Base-by-base conservation (phyloP, 2,329 filamentous ascomycete species). In the Sporothrix euskadiensis region DNA sequence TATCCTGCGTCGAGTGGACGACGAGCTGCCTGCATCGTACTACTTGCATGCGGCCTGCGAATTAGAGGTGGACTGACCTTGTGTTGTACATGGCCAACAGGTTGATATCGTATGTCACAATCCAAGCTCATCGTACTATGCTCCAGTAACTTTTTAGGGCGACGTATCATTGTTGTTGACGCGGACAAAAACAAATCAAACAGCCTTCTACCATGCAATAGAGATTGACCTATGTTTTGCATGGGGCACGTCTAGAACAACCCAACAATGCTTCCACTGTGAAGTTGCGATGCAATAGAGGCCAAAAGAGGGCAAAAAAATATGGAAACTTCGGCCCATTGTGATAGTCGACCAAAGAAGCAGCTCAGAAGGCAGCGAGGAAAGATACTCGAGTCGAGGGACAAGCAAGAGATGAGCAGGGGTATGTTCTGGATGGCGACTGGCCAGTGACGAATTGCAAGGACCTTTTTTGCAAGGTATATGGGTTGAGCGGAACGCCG, bases 341-440 rank as follows among this genome's bases (percentile, higher is more conserved):
- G 26, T 26, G 26, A 26, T 68, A 26, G 47, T 16, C 41, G 39
- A 54, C 44, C 65, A 54, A 69, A 56, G 66, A 41, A 9, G 32
- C 49, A 49, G 66, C 32, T 26, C 49, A 56, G 66, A 69, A 56
- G 44, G 65, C 44, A 49, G 19, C 41, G 35, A 68, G 12, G 12
- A 59, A 30, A 35, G 30, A n/a, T 35, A 35, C 8, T 35, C 35
- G 39, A 68, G 41, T 56, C 9, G 3, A 4, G 52, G 9, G 52
- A 30, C 52, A 61, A 26, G 63, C 52, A 61, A 16, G 63, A 47
- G 47, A 41, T 66, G 61, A 16, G 49, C 66, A 69, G 49, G 66
- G 66, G 66, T 47, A 8, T 22, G 35, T 30, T 66, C 61, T 66
- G 22, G 61, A 66, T 12, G 61, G 22, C 16, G 12, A 44, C 12